A percentile compares a stretch with the other conserved stretches of the same genome.
phyloP scores from a whole-genome alignment of 1,284 basidiomycete genomes.

The Apiotrichum brassicae region DNA sequence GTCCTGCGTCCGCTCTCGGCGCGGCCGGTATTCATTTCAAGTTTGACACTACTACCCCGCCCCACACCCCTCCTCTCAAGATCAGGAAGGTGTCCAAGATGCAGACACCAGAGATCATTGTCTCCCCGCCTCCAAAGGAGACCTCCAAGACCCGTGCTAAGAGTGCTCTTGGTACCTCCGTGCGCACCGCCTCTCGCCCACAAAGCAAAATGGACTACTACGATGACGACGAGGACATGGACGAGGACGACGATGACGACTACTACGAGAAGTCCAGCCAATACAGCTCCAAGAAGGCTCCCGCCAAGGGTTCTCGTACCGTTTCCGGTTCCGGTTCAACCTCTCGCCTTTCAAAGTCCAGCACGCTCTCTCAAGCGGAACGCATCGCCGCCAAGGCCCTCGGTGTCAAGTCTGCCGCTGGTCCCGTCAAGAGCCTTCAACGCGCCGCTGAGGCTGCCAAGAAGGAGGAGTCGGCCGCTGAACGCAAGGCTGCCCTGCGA shows the following conservation, averaged over 20 bases:
- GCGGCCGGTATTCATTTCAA: conserved; percentile 10
- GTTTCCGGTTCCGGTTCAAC: conserved; percentile 1
- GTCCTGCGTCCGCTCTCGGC: conserved; percentile 9
- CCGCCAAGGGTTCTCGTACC: not conserved
- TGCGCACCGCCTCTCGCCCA: conserved; percentile 1
- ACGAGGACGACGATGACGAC: conserved; percentile 3
- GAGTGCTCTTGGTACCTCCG: not conserved
- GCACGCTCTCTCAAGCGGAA: conserved; percentile 30
- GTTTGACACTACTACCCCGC: conserved; percentile 9
- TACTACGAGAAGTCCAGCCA: no score
- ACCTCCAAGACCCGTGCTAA: not conserved
- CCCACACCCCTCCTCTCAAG: conserved; percentile 6
- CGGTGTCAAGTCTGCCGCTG: conserved; percentile 41
- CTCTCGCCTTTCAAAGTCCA: conserved; percentile 1
- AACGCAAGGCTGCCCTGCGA: conserved; percentile 65
- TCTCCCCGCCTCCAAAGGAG: conserved; percentile 12
- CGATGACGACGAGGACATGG: conserved; percentile 1
- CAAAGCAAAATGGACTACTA: not conserved
- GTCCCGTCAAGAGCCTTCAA: conserved; percentile 68
- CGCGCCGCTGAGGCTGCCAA: conserved; percentile 75
- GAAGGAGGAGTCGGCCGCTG: conserved; percentile 86
- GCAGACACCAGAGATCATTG: conserved; percentile 2
- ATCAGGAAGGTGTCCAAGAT: not conserved
- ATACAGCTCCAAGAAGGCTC: not conserved
- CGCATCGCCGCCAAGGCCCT: conserved; percentile 40